A percentile compares a stretch with the other conserved stretches of the same genome.
Evolutionary conservation across 1,284 basidiomycete genomes (phyloP).

Genomic region (Malassezia yamatoensis): DNA sequence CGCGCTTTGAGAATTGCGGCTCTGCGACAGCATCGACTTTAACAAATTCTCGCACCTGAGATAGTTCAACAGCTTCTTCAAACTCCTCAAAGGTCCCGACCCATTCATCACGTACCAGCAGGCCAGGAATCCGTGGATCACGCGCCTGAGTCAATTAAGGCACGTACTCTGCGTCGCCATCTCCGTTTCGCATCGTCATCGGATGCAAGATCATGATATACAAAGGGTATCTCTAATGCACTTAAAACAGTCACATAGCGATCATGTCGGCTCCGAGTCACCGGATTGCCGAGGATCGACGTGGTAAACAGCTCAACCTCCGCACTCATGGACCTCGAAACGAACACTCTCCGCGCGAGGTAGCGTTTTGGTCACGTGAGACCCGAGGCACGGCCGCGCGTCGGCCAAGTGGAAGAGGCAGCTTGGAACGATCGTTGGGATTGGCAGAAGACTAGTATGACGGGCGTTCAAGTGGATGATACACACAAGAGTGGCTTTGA

Average conservation of each 20-base stretch:
- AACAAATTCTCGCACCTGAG: constrained; percentile 41
- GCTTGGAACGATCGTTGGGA: not conserved
- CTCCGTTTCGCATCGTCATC: constrained; percentile 43
- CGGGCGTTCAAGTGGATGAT: constrained; percentile 4
- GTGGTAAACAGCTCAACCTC: constrained; percentile 46
- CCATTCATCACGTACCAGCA: constrained; percentile 47
- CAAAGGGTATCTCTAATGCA: constrained; percentile 34
- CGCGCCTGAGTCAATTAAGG: constrained; percentile 17
- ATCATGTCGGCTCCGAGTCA: constrained; percentile 38
- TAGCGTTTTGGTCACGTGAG: constrained; percentile 6
- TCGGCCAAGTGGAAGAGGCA: not conserved
- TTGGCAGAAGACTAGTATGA: not conserved
- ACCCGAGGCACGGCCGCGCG: constrained; percentile 14
- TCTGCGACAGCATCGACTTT: constrained; percentile 18
- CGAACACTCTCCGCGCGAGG: not conserved
- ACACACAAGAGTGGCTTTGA: constrained; percentile 56
- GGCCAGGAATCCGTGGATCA: constrained; percentile 38
- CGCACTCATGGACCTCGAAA: constrained; percentile 10
- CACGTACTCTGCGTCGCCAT: constrained; percentile 39
- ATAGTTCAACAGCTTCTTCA: constrained; percentile 45
- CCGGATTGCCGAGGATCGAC: constrained; percentile 44
- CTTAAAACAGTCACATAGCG: constrained; percentile 35
- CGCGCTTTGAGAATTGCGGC: not conserved
- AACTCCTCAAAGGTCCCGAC: constrained; percentile 45
- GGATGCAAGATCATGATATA: constrained; percentile 43